Percentiles rank a stretch among this genome's conserved stretches.
Conservation (phyloP, 768 basidiomycete species). For the Boletellus emodensis region DNA sequence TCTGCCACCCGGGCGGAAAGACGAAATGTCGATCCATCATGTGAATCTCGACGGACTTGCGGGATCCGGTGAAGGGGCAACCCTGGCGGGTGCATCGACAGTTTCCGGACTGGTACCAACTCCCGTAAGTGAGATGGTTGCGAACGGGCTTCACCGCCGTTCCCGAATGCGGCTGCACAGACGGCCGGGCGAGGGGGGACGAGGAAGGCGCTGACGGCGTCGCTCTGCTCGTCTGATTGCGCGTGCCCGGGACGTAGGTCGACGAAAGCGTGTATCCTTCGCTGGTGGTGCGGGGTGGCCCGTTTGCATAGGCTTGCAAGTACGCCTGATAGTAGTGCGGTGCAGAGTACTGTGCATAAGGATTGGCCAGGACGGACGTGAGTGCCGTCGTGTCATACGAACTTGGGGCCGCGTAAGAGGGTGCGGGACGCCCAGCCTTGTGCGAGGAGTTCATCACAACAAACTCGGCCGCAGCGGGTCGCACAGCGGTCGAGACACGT, state of each 20-base stretch:
- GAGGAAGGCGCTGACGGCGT: background rate
- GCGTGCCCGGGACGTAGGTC: slow-evolving; percentile 29
- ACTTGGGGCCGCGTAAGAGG: slow-evolving; percentile 12
- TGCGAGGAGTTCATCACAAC: slow-evolving; percentile 11
- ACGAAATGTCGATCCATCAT: slow-evolving; percentile 91
- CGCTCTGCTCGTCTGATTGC: background rate
- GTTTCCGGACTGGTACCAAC: slow-evolving; percentile 66
- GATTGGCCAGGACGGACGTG: slow-evolving; percentile 26
- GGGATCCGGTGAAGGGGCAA: slow-evolving; percentile 69
- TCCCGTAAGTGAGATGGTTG: slow-evolving; percentile 20
- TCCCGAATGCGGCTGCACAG: slow-evolving; percentile 1
- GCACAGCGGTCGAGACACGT: slow-evolving; percentile 14
- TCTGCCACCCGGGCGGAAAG: slow-evolving; percentile 71
- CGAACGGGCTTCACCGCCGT: slow-evolving; percentile 9
- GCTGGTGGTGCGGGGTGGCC: slow-evolving; percentile 21
- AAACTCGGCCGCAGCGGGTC: background rate
- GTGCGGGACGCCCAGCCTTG: background rate
- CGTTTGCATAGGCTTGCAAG: slow-evolving; percentile 29
- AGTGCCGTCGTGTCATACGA: slow-evolving; percentile 23
- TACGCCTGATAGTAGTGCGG: slow-evolving; percentile 57
- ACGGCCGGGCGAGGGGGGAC: slow-evolving; percentile 1
- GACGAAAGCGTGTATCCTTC: slow-evolving; percentile 40
- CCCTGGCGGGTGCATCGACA: slow-evolving; percentile 54
- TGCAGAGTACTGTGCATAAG: slow-evolving; percentile 27
- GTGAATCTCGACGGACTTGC: slow-evolving; percentile 69